Evolutionary conservation across 257 asterid genomes (phyloP).

Genomic region (Solanum piurae): DNA sequence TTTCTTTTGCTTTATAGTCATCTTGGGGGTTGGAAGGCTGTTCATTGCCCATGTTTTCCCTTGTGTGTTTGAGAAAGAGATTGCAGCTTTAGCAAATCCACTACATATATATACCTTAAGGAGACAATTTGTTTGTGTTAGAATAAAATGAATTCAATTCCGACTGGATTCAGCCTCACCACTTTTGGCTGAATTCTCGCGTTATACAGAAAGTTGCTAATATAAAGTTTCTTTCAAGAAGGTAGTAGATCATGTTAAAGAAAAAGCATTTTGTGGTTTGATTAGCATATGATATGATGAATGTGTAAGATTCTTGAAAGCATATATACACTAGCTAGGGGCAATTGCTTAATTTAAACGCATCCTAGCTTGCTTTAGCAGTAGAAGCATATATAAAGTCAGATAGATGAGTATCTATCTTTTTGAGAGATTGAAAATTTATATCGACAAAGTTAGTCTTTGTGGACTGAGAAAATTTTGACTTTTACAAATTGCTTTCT

Average conservation of each 20-base stretch:
- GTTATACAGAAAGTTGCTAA: neutral
- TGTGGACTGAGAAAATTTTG: neutral
- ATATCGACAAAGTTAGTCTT: constrained; percentile 13
- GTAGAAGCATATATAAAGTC: neutral
- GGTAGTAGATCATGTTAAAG: neutral
- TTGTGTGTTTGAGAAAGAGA: neutral
- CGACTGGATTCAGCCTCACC: neutral
- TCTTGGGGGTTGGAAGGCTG: constrained; percentile 26
- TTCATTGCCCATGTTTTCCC: constrained; percentile 16
- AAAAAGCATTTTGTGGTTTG: neutral
- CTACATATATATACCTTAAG: neutral
- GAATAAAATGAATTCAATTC: neutral
- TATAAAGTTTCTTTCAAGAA: neutral
- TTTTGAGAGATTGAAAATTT: neutral
- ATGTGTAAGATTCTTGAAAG: neutral
- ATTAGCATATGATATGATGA: neutral
- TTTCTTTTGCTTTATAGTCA: constrained; percentile 52
- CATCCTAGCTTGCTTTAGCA: neutral
- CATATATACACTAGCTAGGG: neutral
- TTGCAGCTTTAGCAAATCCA: neutral
- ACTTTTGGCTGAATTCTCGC: neutral
- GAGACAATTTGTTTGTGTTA: neutral
- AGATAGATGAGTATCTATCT: neutral
- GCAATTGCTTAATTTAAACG: constrained; percentile 7
- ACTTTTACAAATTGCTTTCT: neutral